A percentile compares a stretch with the other conserved stretches of the same genome.
Conservation (phyloP, 2,329 filamentous ascomycete genomes). For the Alternaria sp. region DNA sequence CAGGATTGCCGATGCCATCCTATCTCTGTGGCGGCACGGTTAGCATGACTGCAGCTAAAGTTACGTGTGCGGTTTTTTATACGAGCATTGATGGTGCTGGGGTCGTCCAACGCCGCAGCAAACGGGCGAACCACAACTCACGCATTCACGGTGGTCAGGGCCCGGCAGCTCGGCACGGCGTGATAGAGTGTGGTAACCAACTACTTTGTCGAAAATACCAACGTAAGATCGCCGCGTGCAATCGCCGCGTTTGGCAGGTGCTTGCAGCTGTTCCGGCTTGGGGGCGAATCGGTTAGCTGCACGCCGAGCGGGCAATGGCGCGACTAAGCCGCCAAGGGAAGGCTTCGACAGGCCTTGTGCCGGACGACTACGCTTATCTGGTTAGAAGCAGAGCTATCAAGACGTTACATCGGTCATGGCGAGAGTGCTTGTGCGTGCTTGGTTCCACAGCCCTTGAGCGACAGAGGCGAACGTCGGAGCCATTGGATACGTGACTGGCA, state of each 20-base stretch:
- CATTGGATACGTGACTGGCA: slow-evolving; percentile 16
- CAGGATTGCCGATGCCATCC: slow-evolving; percentile 6
- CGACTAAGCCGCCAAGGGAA: slow-evolving; percentile 40
- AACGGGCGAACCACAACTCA: slow-evolving; percentile 13
- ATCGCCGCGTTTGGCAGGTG: slow-evolving; percentile 36
- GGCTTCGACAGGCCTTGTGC: slow-evolving; percentile 34
- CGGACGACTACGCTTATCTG: slow-evolving; percentile 21
- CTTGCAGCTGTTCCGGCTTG: slow-evolving; percentile 21
- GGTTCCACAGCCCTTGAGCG: slow-evolving; percentile 19
- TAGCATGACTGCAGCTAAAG: slow-evolving; percentile 5
- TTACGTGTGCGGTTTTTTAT: neutral
- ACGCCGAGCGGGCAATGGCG: slow-evolving; percentile 25
- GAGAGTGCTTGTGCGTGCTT: slow-evolving; percentile 37
- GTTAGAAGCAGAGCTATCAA: slow-evolving; percentile 31
- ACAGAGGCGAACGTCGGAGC: slow-evolving; percentile 25
- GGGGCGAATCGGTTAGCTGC: slow-evolving; percentile 12
- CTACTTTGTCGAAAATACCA: slow-evolving; percentile 20
- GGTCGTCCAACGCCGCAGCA: neutral
- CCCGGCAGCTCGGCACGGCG: slow-evolving; percentile 24
- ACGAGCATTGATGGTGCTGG: slow-evolving; percentile 1
- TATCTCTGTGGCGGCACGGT: slow-evolving; percentile 4
- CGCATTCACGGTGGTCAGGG: neutral
- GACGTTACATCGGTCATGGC: slow-evolving; percentile 44
- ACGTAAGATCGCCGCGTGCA: slow-evolving; percentile 32
- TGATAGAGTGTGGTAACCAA: slow-evolving; percentile 2